These are phyloP conservation scores for Calonectria pauciramosa DNA, from an alignment of 2,329 filamentous ascomycete species.

Conservation along the genomic window DNA sequence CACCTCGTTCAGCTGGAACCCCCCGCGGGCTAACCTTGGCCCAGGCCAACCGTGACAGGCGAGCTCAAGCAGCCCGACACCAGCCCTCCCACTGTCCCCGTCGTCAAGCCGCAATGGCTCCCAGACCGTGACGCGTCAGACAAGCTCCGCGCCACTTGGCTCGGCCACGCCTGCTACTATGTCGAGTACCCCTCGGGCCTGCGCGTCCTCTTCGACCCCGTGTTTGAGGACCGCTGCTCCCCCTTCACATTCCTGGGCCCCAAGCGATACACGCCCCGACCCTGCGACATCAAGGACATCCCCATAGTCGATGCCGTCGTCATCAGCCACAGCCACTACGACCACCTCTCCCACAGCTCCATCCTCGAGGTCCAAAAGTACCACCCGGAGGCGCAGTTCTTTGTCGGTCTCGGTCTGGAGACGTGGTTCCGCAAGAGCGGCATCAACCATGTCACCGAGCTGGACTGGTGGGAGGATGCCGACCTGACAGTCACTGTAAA, in stretches of 20 bases:
- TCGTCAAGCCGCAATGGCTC: slow-evolving; percentile 78
- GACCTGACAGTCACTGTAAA: slow-evolving; percentile 72
- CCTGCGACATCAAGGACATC: slow-evolving; percentile 83
- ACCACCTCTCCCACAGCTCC: slow-evolving; percentile 86
- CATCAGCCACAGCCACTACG: slow-evolving; percentile 94
- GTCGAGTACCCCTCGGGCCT: slow-evolving; percentile 90
- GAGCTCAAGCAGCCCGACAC: slow-evolving; percentile 68
- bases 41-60: slow-evolving; percentile 56
- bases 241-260: slow-evolving; percentile 80
- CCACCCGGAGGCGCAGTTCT: slow-evolving; percentile 87
- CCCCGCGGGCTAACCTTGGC: slow-evolving; percentile 19
- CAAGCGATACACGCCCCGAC: slow-evolving; percentile 82
- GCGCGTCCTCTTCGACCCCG: slow-evolving; percentile 92
- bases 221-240: slow-evolving; percentile 89
- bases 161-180: slow-evolving; percentile 95
- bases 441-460: slow-evolving; percentile 83
- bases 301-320: slow-evolving; percentile 82
- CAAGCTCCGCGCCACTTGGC: slow-evolving; percentile 88
- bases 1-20: neutral
- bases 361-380: slow-evolving; percentile 77
- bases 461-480: slow-evolving; percentile 95
- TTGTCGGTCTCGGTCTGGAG: slow-evolving; percentile 86
- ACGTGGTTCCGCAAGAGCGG: slow-evolving; percentile 83
- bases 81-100: slow-evolving; percentile 74
- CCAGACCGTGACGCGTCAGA: slow-evolving; percentile 66